Evolutionary conservation across 202 grass and related monocot genomes (phyloP), one percentile per base, ranked within the genome.

Genomic region (Hordeum pubiflorum): DNA sequence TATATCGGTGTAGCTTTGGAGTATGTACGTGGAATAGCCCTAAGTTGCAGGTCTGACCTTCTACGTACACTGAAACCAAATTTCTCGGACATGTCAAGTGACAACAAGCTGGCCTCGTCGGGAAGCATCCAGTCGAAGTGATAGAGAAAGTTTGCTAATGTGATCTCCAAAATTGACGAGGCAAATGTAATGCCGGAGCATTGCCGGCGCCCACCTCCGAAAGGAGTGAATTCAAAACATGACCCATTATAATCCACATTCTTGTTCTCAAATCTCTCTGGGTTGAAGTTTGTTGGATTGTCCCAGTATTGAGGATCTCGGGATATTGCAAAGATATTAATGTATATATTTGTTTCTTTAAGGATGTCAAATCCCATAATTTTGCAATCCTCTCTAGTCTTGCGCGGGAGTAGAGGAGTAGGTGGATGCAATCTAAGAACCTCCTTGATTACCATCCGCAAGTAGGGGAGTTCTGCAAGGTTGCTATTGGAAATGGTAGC

Each of bases 381-480:
- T 6, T 57, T 14, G 6, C 75, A 64, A 21, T 70, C 68, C 31
- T 79, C 67, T 64, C 57, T 41, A 1, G 39, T 72, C 4, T 69
- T 69, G 2, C 69, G 68, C 5, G 66, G 75, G 0, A 88, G 44
- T 8, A 69, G 7, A 57, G 77, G 75, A 6, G 46, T 70, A 4
- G 77, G 72, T 8, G 75, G 75, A 60, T 80, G 86, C 4, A 88
- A 63, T 21, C 86, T 57, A 12, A 83, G 32, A 33, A 71, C 46
- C 68, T 88, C 86, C 75, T 83, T 83, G 27, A 88, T 71, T 11
- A 79, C 68, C 74, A 83, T 52, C 9, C 17, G 27, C 3, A 88
- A 5, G 60, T 83, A 83, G 10, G 0, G 44, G 46, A 88, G 41
- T 44, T 58, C 58, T 24, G 3, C 63, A 43, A 88, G 63, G n/a